phyloP scores from a whole-genome alignment of 495 filamentous ascomycete species.

The Hapsidospora chrysogenum region DNA sequence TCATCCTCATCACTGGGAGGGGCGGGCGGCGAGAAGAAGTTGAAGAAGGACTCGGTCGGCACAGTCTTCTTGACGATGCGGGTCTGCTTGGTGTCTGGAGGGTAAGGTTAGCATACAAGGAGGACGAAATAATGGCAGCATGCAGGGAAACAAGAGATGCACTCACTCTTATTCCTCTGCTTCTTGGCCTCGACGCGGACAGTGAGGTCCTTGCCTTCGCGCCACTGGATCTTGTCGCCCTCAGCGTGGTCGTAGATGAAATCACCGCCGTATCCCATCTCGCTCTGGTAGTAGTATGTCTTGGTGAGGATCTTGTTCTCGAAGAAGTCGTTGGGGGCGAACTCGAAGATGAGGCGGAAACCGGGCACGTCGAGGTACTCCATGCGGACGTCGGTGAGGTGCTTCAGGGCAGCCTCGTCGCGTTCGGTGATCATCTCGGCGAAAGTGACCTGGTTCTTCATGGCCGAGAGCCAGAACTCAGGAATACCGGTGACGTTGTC shows the following conservation, averaged over 20 bases:
- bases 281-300: conserved; percentile 98
- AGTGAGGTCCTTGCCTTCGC: conserved; percentile 79
- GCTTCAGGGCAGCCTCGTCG: conserved; percentile 83
- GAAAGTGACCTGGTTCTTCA: conserved; percentile 97
- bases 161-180: conserved; percentile 96
- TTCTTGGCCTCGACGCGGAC: conserved; percentile 96
- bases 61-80: conserved; percentile 98
- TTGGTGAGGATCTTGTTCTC: conserved; percentile 93
- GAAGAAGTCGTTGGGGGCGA: conserved; percentile 88
- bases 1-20: conserved; percentile 60
- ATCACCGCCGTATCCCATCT: conserved; percentile 94
- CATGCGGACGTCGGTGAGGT: conserved; percentile 91
- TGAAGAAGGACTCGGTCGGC: conserved; percentile 98
- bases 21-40: conserved; percentile 96
- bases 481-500: conserved; percentile 53
- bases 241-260: conserved; percentile 99
- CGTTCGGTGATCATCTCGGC: conserved; percentile 97
- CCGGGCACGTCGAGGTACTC: conserved; percentile 97
- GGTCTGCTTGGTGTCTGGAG: conserved; percentile 96
- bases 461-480: conserved; percentile 98
- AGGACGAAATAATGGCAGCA: conserved; percentile 8
- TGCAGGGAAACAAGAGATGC: neutral
- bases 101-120: too few species aligned
- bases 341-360: conserved; percentile 96
- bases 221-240: conserved; percentile 97